These are phyloP conservation scores for Funneliformis geosporum DNA, from an alignment of 192 early-diverging fungal species.

Conservation along the genomic window DNA sequence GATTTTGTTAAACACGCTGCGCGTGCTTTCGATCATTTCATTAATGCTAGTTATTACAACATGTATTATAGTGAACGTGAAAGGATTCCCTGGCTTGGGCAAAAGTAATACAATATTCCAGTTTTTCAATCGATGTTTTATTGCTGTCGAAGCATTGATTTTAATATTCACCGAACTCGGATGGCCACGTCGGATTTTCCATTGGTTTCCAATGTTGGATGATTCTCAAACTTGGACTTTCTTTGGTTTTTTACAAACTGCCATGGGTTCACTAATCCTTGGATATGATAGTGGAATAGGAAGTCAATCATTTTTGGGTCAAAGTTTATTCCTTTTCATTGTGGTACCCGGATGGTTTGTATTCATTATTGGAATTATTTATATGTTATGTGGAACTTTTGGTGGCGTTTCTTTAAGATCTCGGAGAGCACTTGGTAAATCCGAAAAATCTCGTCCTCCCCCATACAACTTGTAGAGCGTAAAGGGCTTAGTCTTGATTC, in stretches of 20 bases:
- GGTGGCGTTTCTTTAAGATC: slow-evolving; percentile 4
- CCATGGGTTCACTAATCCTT: slow-evolving; percentile 25
- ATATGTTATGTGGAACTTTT: slow-evolving; percentile 9
- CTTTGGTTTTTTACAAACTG: slow-evolving; percentile 27
- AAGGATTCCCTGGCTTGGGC: slow-evolving; percentile 27
- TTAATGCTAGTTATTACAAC: slow-evolving; percentile 28
- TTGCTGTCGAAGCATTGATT: slow-evolving; percentile 22
- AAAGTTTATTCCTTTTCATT: slow-evolving; percentile 26
- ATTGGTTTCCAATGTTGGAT: slow-evolving; percentile 28
- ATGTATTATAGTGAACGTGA: slow-evolving; percentile 28
- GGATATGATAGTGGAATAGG: slow-evolving; percentile 33
- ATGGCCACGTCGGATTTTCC: slow-evolving; percentile 1
- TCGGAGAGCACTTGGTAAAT: background rate
- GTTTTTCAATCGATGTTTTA: slow-evolving; percentile 22
- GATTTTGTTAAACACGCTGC: slow-evolving; percentile 20
- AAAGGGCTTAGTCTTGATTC: too few species aligned
- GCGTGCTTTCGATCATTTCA: slow-evolving; percentile 26
- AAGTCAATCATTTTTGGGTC: slow-evolving; percentile 12
- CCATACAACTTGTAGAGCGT: slow-evolving; percentile 13
- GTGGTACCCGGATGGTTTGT: slow-evolving; percentile 27
- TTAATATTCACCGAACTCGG: slow-evolving; percentile 28
- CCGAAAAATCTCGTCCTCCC: slow-evolving; percentile 16
- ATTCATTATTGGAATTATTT: slow-evolving; percentile 31
- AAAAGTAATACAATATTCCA: slow-evolving; percentile 32
- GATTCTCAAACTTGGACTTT: slow-evolving; percentile 29